Conservation (phyloP, 805 yeast genomes). For the Brettanomyces sp. region DNA sequence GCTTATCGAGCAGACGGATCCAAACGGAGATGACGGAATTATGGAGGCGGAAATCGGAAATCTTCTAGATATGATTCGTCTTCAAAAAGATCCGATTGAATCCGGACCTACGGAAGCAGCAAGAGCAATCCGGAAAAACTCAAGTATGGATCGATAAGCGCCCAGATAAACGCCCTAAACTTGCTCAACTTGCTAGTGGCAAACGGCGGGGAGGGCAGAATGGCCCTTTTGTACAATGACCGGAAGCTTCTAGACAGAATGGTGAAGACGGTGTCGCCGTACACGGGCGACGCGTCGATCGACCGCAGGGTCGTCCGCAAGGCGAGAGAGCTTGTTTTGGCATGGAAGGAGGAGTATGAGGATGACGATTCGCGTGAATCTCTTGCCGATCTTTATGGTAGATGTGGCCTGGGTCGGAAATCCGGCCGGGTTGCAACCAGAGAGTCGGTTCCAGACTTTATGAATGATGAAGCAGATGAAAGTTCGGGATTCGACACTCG, state of each 20-base stretch:
- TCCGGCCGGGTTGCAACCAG: conserved; percentile 1
- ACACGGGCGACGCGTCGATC: conserved; percentile 18
- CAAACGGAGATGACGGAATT: conserved; percentile 28
- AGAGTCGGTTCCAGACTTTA: conserved; percentile 29
- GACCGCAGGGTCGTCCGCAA: conserved; percentile 36
- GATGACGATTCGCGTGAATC: conserved; percentile 40
- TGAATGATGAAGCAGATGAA: conserved; percentile 44
- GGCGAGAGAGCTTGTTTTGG: conserved; percentile 41
- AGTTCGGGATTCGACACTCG: conserved; percentile 22
- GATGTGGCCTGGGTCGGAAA: conserved; percentile 4
- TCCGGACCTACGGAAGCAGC: conserved; percentile 70
- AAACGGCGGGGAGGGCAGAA: conserved; percentile 36
- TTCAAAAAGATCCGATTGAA: conserved; percentile 20
- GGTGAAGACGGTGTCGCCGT: conserved; percentile 34
- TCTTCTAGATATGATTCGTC: conserved; percentile 42
- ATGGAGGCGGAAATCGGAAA: conserved; percentile 41
- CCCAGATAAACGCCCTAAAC: conserved; percentile 57
- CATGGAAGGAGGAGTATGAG: conserved; percentile 58
- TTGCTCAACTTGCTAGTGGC: conserved; percentile 51
- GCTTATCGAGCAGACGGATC: conserved; percentile 33
- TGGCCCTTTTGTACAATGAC: conserved; percentile 52
- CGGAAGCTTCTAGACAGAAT: conserved; percentile 57
- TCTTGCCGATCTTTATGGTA: conserved; percentile 36
- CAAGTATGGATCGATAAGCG: conserved; percentile 66
- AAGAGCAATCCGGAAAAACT: conserved; percentile 79